phyloP scores from a whole-genome alignment of 1,284 basidiomycete species.

The Apiotrichum gamsii region DNA sequence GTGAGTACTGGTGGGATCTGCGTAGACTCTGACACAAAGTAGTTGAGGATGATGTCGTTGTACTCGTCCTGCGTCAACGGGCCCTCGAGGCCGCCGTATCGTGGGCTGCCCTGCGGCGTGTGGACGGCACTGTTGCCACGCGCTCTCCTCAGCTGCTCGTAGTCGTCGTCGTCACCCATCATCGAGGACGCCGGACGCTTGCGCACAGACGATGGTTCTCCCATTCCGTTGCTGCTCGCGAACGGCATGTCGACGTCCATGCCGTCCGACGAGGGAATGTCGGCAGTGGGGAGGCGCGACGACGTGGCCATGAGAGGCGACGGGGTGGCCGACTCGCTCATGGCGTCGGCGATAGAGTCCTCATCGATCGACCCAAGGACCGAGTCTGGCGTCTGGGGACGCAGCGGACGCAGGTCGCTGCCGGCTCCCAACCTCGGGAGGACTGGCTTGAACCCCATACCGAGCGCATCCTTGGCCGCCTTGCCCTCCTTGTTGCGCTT shows the following conservation, averaged over 20 bases:
- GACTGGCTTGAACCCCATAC: constrained; percentile 18
- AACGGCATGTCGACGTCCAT: constrained; percentile 14
- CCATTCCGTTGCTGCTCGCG: constrained; percentile 7
- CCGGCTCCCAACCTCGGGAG: constrained; percentile 8
- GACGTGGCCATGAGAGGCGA: constrained; percentile 14
- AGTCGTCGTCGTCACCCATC: constrained; percentile 36
- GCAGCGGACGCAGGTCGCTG: constrained; percentile 10
- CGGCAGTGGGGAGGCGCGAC: constrained; percentile 6
- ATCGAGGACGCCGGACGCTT: constrained; percentile 36
- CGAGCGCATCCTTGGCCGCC: constrained; percentile 18
- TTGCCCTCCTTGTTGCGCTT: constrained; percentile 47
- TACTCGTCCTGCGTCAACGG: constrained; percentile 54
- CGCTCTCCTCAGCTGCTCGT: constrained; percentile 32
- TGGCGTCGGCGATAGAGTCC: constrained; percentile 12
- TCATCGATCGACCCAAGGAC: constrained; percentile 7
- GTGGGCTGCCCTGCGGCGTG: constrained; percentile 29
- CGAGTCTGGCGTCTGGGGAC: constrained; percentile 15
- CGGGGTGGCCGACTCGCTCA: constrained; percentile 22
- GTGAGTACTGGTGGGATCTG: constrained; percentile 86
- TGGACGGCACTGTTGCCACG: constrained; percentile 39
- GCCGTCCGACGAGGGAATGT: constrained; percentile 6
- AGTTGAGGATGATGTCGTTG: constrained; percentile 94
- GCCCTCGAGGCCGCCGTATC: constrained; percentile 18
- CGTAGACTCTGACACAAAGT: constrained; percentile 96
- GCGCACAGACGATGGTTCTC: constrained; percentile 15